Evolutionary conservation across 1,284 basidiomycete genomes (phyloP).

Genomic region (Naganishia albida): DNA sequence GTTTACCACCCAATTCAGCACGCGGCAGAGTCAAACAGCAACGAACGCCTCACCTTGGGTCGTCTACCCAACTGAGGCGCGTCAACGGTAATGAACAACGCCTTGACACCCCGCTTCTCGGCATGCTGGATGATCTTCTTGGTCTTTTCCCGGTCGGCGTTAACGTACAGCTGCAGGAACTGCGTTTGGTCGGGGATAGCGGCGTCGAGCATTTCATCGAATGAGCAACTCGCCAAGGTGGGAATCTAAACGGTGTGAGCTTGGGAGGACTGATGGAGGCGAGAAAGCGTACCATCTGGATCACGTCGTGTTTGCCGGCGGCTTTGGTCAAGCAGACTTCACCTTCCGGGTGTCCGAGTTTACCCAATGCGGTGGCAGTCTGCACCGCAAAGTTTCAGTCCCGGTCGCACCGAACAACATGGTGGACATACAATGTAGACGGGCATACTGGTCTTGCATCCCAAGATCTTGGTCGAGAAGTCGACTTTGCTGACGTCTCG

Average conservation of each 20-base stretch:
- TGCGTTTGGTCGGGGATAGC: slow-evolving; percentile 71
- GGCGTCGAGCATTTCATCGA: slow-evolving; percentile 85
- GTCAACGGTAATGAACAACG: slow-evolving; percentile 86
- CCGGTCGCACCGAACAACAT: background rate
- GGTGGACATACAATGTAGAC: slow-evolving; percentile 64
- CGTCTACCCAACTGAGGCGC: slow-evolving; percentile 87
- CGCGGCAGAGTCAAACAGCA: background rate
- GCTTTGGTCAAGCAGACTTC: slow-evolving; percentile 84
- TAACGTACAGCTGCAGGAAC: slow-evolving; percentile 84
- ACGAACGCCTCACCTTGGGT: slow-evolving; percentile 63
- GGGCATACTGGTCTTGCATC: slow-evolving; percentile 71
- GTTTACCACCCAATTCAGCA: background rate
- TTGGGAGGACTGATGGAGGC: slow-evolving; percentile 1
- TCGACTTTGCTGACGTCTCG: slow-evolving; percentile 77
- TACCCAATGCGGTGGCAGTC: slow-evolving; percentile 77
- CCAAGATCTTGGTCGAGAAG: slow-evolving; percentile 77
- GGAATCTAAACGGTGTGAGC: slow-evolving; percentile 64
- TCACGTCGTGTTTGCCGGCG: slow-evolving; percentile 73
- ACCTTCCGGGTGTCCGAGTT: slow-evolving; percentile 90
- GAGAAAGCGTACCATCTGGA: slow-evolving; percentile 73
- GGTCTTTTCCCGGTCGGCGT: slow-evolving; percentile 77
- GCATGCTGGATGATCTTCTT: slow-evolving; percentile 81
- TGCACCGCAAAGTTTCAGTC: slow-evolving; percentile 13
- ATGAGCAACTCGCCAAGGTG: slow-evolving; percentile 82
- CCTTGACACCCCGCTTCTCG: slow-evolving; percentile 77